A percentile compares a stretch with the other conserved stretches of the same genome.
Evolutionary conservation across 202 grass and related monocot species (phyloP).

Genomic region (Panicum virgatum): DNA sequence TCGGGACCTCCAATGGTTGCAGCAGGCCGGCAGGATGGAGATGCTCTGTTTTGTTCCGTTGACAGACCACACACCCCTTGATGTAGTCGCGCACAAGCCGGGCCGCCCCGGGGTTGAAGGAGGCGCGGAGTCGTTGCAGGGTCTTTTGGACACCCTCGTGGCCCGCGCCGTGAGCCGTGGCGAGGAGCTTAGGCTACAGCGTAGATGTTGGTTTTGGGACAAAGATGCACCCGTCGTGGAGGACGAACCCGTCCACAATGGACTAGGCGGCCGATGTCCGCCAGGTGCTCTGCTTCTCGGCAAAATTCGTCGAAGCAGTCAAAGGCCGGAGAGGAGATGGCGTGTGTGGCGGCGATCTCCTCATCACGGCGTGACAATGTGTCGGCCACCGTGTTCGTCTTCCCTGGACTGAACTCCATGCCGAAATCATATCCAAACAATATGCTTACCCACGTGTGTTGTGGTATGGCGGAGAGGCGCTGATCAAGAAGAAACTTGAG

Average conservation of each 20-base stretch:
- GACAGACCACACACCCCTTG: neutral
- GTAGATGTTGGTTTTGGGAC: neutral
- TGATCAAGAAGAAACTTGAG: neutral
- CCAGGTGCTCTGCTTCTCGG: neutral
- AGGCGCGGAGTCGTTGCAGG: neutral
- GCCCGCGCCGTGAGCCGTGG: rapidly evolving
- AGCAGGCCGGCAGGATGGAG: neutral
- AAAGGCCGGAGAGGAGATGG: neutral
- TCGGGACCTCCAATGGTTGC: rapidly evolving
- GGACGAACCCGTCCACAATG: neutral
- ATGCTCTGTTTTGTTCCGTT: neutral
- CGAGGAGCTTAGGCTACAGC: neutral
- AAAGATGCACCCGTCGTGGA: neutral
- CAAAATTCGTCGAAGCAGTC: neutral
- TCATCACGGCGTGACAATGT: neutral
- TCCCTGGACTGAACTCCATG: neutral
- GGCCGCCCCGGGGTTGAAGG: neutral
- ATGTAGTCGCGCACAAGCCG: too few species aligned
- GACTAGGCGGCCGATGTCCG: neutral
- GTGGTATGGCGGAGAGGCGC: neutral
- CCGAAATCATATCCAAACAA: neutral
- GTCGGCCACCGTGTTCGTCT: neutral
- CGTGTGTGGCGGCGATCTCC: neutral
- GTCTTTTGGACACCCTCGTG: neutral
- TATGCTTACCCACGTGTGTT: neutral